phyloP scores from a whole-genome alignment of 139 green algal genomes.

The Astrephomene gubernaculifera region DNA sequence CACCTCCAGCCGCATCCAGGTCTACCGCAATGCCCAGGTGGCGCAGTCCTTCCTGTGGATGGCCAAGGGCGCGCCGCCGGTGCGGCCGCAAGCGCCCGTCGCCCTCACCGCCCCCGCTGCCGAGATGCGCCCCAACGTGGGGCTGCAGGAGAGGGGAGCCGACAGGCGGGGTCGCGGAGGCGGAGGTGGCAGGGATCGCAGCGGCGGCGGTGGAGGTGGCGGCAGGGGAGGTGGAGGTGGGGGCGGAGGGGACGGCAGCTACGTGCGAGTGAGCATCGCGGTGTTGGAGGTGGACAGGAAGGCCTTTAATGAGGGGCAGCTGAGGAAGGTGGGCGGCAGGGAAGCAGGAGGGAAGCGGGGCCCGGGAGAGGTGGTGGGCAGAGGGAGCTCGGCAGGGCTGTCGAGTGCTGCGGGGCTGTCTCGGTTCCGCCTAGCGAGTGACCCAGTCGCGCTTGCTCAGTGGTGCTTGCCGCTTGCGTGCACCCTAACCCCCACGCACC shows the following conservation, averaged over 20 bases:
- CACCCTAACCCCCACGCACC: too few species aligned
- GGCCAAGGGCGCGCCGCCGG: not conserved
- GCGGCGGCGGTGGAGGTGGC: not conserved
- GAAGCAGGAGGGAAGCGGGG: too few species aligned
- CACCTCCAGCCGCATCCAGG: conserved; percentile 16
- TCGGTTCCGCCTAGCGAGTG: too few species aligned
- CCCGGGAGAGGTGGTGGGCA: too few species aligned
- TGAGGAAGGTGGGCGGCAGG: conserved; percentile 13
- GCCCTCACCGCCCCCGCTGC: not conserved
- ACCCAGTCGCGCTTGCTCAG: too few species aligned
- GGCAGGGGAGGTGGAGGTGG: too few species aligned
- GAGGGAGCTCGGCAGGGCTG: too few species aligned
- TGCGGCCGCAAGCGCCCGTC: not conserved
- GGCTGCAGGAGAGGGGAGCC: not conserved
- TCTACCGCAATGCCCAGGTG: conserved; percentile 15
- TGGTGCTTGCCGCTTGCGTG: too few species aligned
- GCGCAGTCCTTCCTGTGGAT: conserved; percentile 14
- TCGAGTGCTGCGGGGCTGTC: too few species aligned
- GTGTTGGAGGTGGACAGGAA: not conserved
- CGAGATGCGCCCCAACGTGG: not conserved
- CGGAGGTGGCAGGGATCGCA: not conserved
- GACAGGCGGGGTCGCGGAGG: not conserved
- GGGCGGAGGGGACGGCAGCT: not conserved
- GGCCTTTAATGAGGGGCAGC: not conserved
- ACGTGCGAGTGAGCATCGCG: conserved; percentile 18